Conservation (phyloP, 2,329 filamentous ascomycete genomes). For the Aspergillus hortae region DNA sequence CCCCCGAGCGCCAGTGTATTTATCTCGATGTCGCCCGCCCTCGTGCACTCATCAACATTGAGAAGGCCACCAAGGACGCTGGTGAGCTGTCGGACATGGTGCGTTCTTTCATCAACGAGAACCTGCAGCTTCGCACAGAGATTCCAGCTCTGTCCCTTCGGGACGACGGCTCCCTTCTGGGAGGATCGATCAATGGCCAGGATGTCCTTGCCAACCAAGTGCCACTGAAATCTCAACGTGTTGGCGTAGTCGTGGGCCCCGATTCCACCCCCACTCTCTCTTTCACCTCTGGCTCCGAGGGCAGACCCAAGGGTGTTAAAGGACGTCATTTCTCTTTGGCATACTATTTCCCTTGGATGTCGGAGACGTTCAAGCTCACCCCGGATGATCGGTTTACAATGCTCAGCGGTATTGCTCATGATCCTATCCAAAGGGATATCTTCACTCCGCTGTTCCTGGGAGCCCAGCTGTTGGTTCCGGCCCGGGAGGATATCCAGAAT, state of each 20-base stretch:
- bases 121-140: constrained; percentile 68
- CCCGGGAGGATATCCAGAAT: constrained; percentile 79
- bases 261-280: constrained; percentile 75
- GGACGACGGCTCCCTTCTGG: constrained; percentile 68
- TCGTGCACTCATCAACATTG: constrained; percentile 67
- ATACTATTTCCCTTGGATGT: constrained; percentile 93
- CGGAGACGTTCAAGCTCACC: constrained; percentile 71
- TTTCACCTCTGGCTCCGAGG: constrained; percentile 72
- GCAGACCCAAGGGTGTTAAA: constrained; percentile 78
- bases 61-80: constrained; percentile 65
- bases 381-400: constrained; percentile 74
- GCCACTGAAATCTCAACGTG: constrained; percentile 53
- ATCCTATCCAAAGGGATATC: constrained; percentile 65
- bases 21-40: constrained; percentile 79
- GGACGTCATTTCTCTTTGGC: constrained; percentile 83
- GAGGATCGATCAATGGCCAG: constrained; percentile 61
- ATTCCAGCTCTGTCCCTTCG: constrained; percentile 70
- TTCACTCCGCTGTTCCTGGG: constrained; percentile 88
- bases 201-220: constrained; percentile 63
- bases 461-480: constrained; percentile 72
- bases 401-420: constrained; percentile 74
- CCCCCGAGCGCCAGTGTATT: constrained; percentile 74
- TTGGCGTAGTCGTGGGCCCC: constrained; percentile 76
- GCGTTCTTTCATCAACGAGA: constrained; percentile 65
- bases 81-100: constrained; percentile 61